phyloP scores from a whole-genome alignment of 2,329 filamentous ascomycete species.

The Clonostachys rhizophaga region DNA sequence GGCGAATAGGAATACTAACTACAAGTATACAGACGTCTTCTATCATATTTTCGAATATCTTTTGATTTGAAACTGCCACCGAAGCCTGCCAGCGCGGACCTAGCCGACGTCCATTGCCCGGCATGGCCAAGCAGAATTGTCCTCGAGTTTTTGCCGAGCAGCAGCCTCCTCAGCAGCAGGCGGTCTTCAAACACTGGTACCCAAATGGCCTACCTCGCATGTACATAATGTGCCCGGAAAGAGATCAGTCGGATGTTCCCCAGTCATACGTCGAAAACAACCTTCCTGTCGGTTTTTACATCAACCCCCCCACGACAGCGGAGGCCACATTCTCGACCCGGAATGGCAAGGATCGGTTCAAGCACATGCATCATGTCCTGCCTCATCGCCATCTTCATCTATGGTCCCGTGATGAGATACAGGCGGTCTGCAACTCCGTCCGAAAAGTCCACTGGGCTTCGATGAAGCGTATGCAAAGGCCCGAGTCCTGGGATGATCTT shows the following conservation, averaged over 20 bases:
- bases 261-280: slow-evolving; percentile 26
- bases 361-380: slow-evolving; percentile 16
- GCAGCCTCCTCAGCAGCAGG: slow-evolving; percentile 12
- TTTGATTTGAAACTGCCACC: too few relatives aligned
- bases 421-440: slow-evolving; percentile 28
- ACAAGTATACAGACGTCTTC: too few relatives aligned
- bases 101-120: too few relatives aligned
- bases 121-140: too few relatives aligned
- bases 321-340: slow-evolving; percentile 33
- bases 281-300: slow-evolving; percentile 30
- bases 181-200: slow-evolving; percentile 21
- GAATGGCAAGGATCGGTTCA: slow-evolving; percentile 18
- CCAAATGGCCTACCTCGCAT: slow-evolving; percentile 24
- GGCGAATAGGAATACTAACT: too few relatives aligned
- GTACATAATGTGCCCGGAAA: slow-evolving; percentile 24
- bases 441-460: slow-evolving; percentile 25
- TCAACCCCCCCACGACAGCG: slow-evolving; percentile 17
- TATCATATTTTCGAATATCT: too few relatives aligned
- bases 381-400: slow-evolving; percentile 20
- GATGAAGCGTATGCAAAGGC: slow-evolving; percentile 24
- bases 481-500: slow-evolving; percentile 30
- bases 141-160: background rate
- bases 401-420: slow-evolving; percentile 33
- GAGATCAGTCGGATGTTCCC: slow-evolving; percentile 12
- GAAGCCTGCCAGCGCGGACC: too few relatives aligned